phyloP scores from a whole-genome alignment of 2,329 filamentous ascomycete genomes.

The Teratosphaeria nubilosa region DNA sequence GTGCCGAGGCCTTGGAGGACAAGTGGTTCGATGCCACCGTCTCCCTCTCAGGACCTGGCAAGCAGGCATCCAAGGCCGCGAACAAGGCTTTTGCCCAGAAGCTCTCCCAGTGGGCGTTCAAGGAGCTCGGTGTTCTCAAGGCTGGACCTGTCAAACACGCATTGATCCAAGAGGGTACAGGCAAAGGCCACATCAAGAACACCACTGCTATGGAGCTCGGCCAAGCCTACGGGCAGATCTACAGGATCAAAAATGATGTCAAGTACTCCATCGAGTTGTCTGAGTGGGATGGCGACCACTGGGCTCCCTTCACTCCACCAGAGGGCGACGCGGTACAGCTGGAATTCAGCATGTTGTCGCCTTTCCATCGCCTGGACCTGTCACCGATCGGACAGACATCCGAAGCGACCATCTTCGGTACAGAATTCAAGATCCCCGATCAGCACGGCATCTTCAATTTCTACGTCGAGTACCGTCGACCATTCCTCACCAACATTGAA shows the following conservation, averaged over 20 bases:
- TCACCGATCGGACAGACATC: slow-evolving; percentile 42
- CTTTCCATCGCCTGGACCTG: slow-evolving; percentile 82
- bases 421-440: slow-evolving; percentile 75
- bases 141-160: slow-evolving; percentile 77
- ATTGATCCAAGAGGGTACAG: slow-evolving; percentile 34
- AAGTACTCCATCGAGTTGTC: slow-evolving; percentile 81
- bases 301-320: slow-evolving; percentile 62
- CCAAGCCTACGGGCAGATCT: slow-evolving; percentile 55
- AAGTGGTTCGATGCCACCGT: slow-evolving; percentile 80
- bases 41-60: slow-evolving; percentile 40
- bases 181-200: slow-evolving; percentile 34
- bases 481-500: slow-evolving; percentile 79
- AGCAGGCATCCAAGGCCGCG: slow-evolving; percentile 49
- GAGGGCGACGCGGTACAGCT: slow-evolving; percentile 70
- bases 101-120: slow-evolving; percentile 89
- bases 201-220: slow-evolving; percentile 45
- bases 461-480: slow-evolving; percentile 91
- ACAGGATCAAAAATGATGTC: slow-evolving; percentile 93
- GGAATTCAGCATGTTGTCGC: slow-evolving; percentile 97
- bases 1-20: slow-evolving; percentile 77
- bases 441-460: slow-evolving; percentile 99
- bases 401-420: slow-evolving; percentile 63
- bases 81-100: slow-evolving; percentile 81
- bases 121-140: slow-evolving; percentile 81
- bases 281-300: slow-evolving; percentile 63